A percentile compares a stretch with the other conserved stretches of the same genome.
Evolutionary conservation across 805 yeast genomes (phyloP).

Genomic region (Nakazawaea populi): DNA sequence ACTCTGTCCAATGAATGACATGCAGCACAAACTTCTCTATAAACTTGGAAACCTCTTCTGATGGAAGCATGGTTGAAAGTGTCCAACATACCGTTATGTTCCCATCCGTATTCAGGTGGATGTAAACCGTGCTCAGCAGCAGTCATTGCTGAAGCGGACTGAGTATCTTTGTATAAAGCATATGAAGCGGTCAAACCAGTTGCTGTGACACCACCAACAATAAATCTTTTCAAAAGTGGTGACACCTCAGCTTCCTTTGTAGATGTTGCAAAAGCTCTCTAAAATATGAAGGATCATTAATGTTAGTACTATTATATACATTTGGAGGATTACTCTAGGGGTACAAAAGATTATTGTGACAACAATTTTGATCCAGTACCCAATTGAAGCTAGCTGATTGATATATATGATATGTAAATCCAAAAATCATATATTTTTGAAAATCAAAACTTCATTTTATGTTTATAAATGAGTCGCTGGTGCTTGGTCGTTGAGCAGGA

Average conservation of each 20-base stretch:
- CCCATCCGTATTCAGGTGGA: constrained; percentile 89
- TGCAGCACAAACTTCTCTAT: constrained; percentile 98
- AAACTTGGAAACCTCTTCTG: constrained; percentile 98
- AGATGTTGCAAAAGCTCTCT: constrained; percentile 30
- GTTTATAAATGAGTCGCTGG: no score
- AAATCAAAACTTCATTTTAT: no score
- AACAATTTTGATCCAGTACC: no score
- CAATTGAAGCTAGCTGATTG: no score
- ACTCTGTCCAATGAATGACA: constrained; percentile 96
- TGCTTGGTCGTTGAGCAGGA: neutral
- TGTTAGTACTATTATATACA: neutral
- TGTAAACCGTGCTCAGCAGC: constrained; percentile 99
- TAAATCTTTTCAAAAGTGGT: constrained; percentile 38
- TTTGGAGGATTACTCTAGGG: neutral
- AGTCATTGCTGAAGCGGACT: constrained; percentile 93
- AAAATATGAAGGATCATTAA: neutral
- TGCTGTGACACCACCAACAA: constrained; percentile 62
- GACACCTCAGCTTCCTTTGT: constrained; percentile 22
- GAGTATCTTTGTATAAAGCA: constrained; percentile 74
- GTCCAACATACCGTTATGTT: constrained; percentile 87
- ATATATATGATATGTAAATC: no score
- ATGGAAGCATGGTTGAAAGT: constrained; percentile 92
- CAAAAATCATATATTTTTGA: no score
- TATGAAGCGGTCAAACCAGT: constrained; percentile 80
- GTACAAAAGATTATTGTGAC: no score